phyloP scores from a whole-genome alignment of 2,329 filamentous ascomycete species.

The Scopulariopsis brevicaulis region DNA sequence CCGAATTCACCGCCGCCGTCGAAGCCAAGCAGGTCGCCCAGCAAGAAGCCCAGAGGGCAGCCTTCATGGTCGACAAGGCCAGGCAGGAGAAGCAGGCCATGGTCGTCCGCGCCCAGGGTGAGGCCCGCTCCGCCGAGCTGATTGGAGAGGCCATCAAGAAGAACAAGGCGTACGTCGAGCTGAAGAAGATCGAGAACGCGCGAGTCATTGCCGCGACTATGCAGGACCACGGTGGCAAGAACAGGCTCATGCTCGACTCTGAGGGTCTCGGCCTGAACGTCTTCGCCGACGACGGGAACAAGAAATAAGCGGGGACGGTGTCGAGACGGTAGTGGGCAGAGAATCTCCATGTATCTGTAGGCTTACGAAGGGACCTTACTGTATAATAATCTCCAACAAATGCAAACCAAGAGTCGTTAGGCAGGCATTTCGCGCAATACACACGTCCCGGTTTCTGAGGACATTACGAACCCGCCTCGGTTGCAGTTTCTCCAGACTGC shows the following conservation, averaged over 20 bases:
- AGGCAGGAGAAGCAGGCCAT: conserved; percentile 99
- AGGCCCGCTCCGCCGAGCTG: conserved; percentile 92
- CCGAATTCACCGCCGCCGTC: conserved; percentile 62
- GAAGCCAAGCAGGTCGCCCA: conserved; percentile 66
- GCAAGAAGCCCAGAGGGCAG: conserved; percentile 93
- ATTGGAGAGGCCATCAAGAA: conserved; percentile 99
- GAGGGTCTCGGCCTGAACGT: conserved; percentile 90
- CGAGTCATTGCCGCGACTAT: conserved; percentile 77
- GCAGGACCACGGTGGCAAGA: conserved; percentile 75
- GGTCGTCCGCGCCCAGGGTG: conserved; percentile 97
- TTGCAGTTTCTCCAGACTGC: background rate
- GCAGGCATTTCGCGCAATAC: background rate
- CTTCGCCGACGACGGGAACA: conserved; percentile 37
- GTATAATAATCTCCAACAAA: conserved; percentile 4
- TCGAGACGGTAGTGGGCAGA: background rate
- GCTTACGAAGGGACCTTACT: background rate
- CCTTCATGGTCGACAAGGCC: conserved; percentile 97
- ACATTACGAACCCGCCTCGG: background rate
- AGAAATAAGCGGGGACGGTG: conserved; percentile 25
- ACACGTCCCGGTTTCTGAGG: background rate
- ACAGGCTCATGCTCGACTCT: conserved; percentile 88
- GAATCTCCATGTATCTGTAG: conserved; percentile 3
- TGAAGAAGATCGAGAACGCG: conserved; percentile 97
- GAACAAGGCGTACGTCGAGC: conserved; percentile 89
- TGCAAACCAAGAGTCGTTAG: background rate